Percentiles rank a stretch among this genome's conserved stretches.
Conservation (phyloP, 176 grass and related monocot genomes). For the Hsuehochloa calcarea region DNA sequence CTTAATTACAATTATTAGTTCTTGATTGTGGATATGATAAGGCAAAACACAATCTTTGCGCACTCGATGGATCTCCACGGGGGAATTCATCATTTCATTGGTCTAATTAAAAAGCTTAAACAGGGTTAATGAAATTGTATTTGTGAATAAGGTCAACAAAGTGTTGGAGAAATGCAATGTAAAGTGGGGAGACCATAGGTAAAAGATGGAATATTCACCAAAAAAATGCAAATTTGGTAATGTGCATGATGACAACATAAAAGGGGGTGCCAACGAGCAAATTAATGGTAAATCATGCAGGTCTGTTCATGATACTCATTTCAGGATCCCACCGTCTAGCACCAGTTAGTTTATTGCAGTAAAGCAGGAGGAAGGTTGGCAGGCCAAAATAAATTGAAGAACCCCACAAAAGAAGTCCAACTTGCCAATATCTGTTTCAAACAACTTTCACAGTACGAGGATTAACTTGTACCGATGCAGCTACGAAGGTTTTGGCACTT, state of each 20-base stretch:
- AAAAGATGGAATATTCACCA: conserved; percentile 33
- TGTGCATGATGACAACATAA: neutral
- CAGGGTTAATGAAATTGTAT: neutral
- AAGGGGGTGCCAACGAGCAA: neutral
- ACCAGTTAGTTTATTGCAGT: neutral
- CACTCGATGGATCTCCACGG: neutral
- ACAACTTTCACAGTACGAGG: conserved; percentile 15
- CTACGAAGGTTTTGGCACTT: neutral
- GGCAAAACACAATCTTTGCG: conserved; percentile 19
- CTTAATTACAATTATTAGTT: conserved; percentile 18
- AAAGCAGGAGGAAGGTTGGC: neutral
- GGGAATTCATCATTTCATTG: neutral
- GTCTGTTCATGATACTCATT: neutral
- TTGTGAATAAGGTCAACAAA: conserved; percentile 28
- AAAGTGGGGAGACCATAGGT: neutral
- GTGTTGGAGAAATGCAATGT: neutral
- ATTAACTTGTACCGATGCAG: neutral
- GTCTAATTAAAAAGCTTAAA: neutral
- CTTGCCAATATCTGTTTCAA: neutral
- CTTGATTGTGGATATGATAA: neutral
- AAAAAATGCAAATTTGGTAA: neutral
- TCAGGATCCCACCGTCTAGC: neutral
- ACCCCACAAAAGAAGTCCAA: neutral
- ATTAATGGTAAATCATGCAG: conserved; percentile 26
- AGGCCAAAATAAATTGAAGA: neutral